Percentiles rank a stretch among this genome's conserved stretches.
phyloP scores from a whole-genome alignment of 2,329 filamentous ascomycete species.

The Ceratocystiopsis brevicomis region DNA sequence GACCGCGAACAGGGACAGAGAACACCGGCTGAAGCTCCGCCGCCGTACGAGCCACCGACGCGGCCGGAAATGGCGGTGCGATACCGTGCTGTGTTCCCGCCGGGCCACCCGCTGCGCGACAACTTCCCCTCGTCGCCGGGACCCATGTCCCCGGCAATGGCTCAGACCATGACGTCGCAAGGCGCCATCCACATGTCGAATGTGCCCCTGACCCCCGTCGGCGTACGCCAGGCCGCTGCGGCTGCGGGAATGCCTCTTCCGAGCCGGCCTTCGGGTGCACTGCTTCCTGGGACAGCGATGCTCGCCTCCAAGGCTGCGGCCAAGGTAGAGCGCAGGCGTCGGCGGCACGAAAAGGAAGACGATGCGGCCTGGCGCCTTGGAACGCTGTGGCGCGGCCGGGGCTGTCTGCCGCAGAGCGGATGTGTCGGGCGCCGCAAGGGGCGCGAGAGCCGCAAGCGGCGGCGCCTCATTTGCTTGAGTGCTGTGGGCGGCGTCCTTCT shows the following conservation, averaged over 20 bases:
- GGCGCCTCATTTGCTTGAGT: conserved; percentile 35
- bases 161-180: conserved; percentile 41
- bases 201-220: conserved; percentile 33
- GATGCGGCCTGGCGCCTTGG: conserved; percentile 35
- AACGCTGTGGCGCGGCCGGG: conserved; percentile 45
- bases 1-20: conserved; percentile 1
- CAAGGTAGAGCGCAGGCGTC: conserved; percentile 31
- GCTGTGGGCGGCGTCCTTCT: conserved; percentile 31
- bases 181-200: conserved; percentile 41
- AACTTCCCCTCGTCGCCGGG: conserved; percentile 39
- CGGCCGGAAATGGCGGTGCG: conserved; percentile 22
- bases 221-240: conserved; percentile 8
- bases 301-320: conserved; percentile 19
- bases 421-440: conserved; percentile 47
- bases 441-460: conserved; percentile 42
- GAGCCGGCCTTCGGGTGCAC: conserved; percentile 24
- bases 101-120: conserved; percentile 26
- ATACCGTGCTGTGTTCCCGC: conserved; percentile 40
- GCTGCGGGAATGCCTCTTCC: conserved; percentile 19
- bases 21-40: conserved; percentile 24
- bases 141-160: conserved; percentile 42
- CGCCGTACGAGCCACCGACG: conserved; percentile 35
- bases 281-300: conserved; percentile 18
- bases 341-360: conserved; percentile 48
- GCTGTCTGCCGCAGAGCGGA: conserved; percentile 41